These are phyloP conservation scores for Psidium friedrichsthalianum DNA, from an alignment of 345 rosid species.

Conservation along the genomic window DNA sequence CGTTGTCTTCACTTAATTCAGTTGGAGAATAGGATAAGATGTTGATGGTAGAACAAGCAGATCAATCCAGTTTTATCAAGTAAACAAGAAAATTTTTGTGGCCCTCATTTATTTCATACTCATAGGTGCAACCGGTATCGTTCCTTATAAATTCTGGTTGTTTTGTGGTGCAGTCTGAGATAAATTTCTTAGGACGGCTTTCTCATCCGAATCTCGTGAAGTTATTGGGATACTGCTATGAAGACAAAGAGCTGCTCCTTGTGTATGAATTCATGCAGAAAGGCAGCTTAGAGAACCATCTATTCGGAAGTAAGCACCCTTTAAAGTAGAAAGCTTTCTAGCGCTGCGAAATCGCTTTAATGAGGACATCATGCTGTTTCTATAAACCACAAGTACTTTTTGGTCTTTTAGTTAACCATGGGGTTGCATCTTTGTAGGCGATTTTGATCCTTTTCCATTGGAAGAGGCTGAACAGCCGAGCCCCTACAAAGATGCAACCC, in stretches of 20 bases:
- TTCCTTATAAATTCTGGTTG: not conserved
- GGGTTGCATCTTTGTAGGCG: conserved; percentile 31
- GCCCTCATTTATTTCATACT: not conserved
- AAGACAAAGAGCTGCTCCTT: conserved; percentile 74
- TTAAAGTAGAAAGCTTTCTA: not conserved
- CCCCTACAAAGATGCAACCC: conserved; percentile 39
- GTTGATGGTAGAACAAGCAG: not conserved
- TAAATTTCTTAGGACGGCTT: conserved; percentile 74
- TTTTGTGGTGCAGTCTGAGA: conserved; percentile 56
- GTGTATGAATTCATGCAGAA: conserved; percentile 92
- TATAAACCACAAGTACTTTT: not conserved
- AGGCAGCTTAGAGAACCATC: conserved; percentile 96
- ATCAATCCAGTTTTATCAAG: not conserved
- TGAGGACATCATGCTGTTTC: not conserved
- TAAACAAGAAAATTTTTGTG: not conserved
- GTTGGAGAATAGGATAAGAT: not conserved
- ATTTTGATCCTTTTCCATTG: conserved; percentile 86
- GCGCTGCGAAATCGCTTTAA: not conserved
- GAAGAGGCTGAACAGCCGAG: conserved; percentile 69
- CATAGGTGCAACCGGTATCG: not conserved
- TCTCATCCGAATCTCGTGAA: conserved; percentile 89
- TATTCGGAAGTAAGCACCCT: conserved; percentile 73
- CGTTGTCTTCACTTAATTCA: not conserved
- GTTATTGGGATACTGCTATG: conserved; percentile 82
- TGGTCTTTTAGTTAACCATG: not conserved